Conservation (phyloP, 1,284 basidiomycete genomes). For the Cystobasidiaceae sp. region DNA sequence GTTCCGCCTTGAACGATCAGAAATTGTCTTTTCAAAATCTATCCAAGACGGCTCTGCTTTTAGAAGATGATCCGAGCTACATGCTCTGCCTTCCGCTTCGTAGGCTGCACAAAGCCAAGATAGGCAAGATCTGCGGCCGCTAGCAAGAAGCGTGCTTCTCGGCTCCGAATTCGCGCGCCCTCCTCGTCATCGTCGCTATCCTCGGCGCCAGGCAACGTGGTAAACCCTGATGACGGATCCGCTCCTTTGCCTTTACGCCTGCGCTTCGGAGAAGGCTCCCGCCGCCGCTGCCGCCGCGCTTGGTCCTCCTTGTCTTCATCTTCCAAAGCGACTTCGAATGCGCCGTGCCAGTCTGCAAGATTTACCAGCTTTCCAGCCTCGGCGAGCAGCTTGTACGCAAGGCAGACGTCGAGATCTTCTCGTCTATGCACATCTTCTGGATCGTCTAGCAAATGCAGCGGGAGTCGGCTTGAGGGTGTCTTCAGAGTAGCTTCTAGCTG, state of each 20-base stretch:
- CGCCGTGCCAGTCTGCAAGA: conserved; percentile 40
- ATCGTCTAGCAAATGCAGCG: conserved; percentile 20
- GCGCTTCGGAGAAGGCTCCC: background rate
- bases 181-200: conserved; percentile 31
- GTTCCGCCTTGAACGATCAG: background rate
- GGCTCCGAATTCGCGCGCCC: conserved; percentile 21
- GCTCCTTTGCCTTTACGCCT: background rate
- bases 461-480: conserved; percentile 8
- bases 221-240: background rate
- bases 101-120: conserved; percentile 38
- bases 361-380: conserved; percentile 40
- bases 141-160: conserved; percentile 40
- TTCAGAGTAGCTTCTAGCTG: conserved; percentile 11
- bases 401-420: conserved; percentile 9
- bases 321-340: conserved; percentile 32
- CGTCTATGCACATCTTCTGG: background rate
- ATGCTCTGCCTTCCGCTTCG: conserved; percentile 42
- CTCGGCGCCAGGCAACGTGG: conserved; percentile 2
- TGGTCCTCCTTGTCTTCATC: conserved; percentile 3
- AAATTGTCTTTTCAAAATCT: background rate
- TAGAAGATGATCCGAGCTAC: conserved; percentile 40
- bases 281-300: background rate
- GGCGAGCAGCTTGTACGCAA: conserved; percentile 27
- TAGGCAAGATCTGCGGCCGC: conserved; percentile 38
- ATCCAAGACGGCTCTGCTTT: background rate